Evolutionary conservation across 257 asterid species (phyloP), one percentile per base, ranked within the genome.

Genomic region (Penstemon davidsonii): DNA sequence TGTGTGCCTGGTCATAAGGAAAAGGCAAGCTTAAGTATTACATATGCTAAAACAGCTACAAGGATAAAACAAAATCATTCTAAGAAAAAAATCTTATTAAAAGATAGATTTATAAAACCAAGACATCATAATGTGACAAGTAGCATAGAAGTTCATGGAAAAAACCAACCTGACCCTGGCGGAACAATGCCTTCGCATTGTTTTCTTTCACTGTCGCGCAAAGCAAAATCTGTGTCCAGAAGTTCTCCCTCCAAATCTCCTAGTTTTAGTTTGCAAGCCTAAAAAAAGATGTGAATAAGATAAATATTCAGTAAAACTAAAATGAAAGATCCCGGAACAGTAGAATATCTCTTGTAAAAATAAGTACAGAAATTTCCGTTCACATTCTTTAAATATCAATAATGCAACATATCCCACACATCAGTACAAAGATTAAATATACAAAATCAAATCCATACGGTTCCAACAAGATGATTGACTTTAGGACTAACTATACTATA

Each of bases 181-280:
- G 92, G 79, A 85, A 91, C 76, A 89, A 81, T 64, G 96, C 98
- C 82, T 91, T 91, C 0, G 96, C 96, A 76, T 89, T 91, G 79
- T 89, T 79, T 66, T 85, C 98, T 25, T 25, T 25, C 33, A 71
- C 87, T 94, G 47, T 91, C 98, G 60, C 96, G 94, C 85, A 91
- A 83, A 7, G 96, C 98, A 80, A 91, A 89, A 62, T 91, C 98
- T 50, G 96, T 76, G 73, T 91, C 98, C 72, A 84, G 68, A 69
- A 89, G 96, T 52, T 96, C 98, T 55, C 98, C 98, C 76, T 77
- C 78, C 74, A 80, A 56, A 73, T 91, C 98, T 76, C 96, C 98
- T 12, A 91, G 72, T 15, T 15, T 15, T 15, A 15, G 18, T 15
- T 15, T 15, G 18, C 18, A 15, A 15, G 18, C 18, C 18, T 82